Base-by-base conservation (phyloP, 345 rosid genomes). In the Hibiscus trionum region DNA sequence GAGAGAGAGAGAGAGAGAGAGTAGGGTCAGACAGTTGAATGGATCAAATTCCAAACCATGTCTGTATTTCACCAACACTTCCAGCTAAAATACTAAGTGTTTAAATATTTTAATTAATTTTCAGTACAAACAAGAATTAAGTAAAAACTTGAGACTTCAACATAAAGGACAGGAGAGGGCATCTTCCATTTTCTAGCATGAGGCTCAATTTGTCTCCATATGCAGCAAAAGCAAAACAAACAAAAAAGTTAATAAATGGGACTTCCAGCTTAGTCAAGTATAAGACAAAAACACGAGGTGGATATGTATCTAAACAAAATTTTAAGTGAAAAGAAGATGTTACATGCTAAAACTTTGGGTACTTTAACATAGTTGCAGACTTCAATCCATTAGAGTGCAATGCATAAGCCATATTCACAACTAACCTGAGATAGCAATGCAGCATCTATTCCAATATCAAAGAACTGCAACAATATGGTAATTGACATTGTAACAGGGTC, bases 391-490 rank as follows among this genome's bases (percentile, higher is more conserved):
- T 29, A 61, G 52, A 61, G 57, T 7, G 52, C 19, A 60, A 52
- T 9, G 37, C 26, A 66, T 46, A 46, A 60, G 55, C 55, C 31
- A 58, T 7, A 71, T 60, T 52, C 16, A 70, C 44, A 72, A 73
- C 88, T 75, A 64, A 91, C 97, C 97, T 94, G 98, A 55, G 98
- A 94, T 39, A 91, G 77, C 79, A 94, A 77, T 49, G 95, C 74
- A 39, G 90, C 98, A 86, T 94, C 77, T 42, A 91, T 91, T 78
- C 98, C 98, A 71, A 90, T 94, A 80, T 94, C 98, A 82, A 94
- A 94, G 60, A 83, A 90, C 80, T 82, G 95, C 83, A 94, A 87
- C 78, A 90, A 88, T 80, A 94, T 88, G 85, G 89, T 94, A 75
- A 88, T 88, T 63, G 91, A 88, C 90, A 68, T 88, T 31, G 97